Percentiles rank a stretch among this genome's conserved stretches.
These are phyloP conservation scores for Eleusine indica DNA, from an alignment of 176 grass and related monocot genomes.

Conservation along the genomic window DNA sequence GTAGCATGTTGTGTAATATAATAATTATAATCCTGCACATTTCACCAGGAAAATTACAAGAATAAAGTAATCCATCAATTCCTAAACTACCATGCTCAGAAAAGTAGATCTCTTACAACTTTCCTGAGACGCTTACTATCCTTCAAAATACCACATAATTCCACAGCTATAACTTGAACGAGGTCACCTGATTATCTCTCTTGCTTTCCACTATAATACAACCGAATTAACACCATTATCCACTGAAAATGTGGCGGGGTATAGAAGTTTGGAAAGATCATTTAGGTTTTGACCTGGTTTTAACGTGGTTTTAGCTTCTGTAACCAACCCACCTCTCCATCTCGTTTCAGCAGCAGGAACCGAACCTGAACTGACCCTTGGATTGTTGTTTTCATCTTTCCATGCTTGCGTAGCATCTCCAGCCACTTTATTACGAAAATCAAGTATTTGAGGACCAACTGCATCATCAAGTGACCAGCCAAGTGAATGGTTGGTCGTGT, in stretches of 20 bases:
- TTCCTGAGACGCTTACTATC: background rate
- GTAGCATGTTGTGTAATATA: slow-evolving; percentile 28
- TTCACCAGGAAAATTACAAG: slow-evolving; percentile 30
- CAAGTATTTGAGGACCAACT: slow-evolving; percentile 53
- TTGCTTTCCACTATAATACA: slow-evolving; percentile 52
- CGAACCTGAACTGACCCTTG: slow-evolving; percentile 16
- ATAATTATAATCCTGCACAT: slow-evolving; percentile 25
- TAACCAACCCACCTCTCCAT: slow-evolving; percentile 40
- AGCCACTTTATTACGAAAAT: slow-evolving; percentile 46
- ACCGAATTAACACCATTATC: slow-evolving; percentile 40
- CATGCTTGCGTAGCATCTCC: slow-evolving; percentile 23
- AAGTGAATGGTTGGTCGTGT: slow-evolving; percentile 45
- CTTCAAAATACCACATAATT: slow-evolving; percentile 24
- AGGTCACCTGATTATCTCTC: slow-evolving; percentile 41
- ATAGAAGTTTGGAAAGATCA: slow-evolving; percentile 47
- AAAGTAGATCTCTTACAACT: slow-evolving; percentile 22
- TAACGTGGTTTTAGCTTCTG: slow-evolving; percentile 55
- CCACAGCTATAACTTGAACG: slow-evolving; percentile 18
- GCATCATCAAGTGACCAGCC: slow-evolving; percentile 49
- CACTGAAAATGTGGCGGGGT: slow-evolving; percentile 46
- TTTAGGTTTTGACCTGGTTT: slow-evolving; percentile 53
- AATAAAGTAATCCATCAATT: slow-evolving; percentile 30
- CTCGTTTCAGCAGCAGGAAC: slow-evolving; percentile 30
- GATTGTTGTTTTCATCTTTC: slow-evolving; percentile 35
- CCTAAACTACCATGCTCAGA: slow-evolving; percentile 37